Conservation (phyloP, 352 stramenopile genomes). For the Pythium aristosporum region DNA sequence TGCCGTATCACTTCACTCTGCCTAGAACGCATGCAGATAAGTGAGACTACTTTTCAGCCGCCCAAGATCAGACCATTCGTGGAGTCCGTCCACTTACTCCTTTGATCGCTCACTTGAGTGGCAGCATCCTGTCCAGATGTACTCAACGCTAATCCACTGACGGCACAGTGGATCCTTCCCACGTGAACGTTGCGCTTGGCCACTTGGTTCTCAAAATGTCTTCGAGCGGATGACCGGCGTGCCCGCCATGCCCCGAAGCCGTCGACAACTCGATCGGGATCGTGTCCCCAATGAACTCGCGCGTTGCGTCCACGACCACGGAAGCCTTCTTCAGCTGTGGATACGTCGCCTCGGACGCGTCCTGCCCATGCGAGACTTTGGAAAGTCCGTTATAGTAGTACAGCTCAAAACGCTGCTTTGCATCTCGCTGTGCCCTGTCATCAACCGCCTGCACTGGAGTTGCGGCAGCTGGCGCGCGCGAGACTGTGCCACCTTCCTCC, state of each 20-base stretch:
- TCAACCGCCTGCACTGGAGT: not conserved
- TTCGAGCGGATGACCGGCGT: constrained; percentile 56
- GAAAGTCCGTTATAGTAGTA: constrained; percentile 52
- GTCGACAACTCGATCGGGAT: constrained; percentile 49
- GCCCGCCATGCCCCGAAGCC: constrained; percentile 34
- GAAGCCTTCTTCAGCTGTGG: constrained; percentile 47
- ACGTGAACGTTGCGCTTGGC: constrained; percentile 48
- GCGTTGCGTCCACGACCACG: constrained; percentile 33
- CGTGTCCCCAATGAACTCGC: constrained; percentile 66
- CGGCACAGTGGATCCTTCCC: constrained; percentile 39
- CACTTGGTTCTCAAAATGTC: constrained; percentile 84
- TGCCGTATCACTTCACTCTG: no score
- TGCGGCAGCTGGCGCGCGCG: not conserved
- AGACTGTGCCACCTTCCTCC: constrained; percentile 22
- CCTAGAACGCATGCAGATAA: no score
- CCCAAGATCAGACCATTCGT: no score
- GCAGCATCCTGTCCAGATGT: not conserved
- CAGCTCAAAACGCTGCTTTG: constrained; percentile 29
- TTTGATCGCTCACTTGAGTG: no score
- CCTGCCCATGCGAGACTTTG: constrained; percentile 2
- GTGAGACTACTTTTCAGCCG: no score
- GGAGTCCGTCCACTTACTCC: no score
- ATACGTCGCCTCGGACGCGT: constrained; percentile 6
- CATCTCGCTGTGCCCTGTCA: not conserved
- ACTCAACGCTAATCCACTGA: constrained; percentile 42